A percentile compares a stretch with the other conserved stretches of the same genome.
Evolutionary conservation across 2,329 filamentous ascomycete genomes (phyloP).

Genomic region (Hypoxylon sp.): DNA sequence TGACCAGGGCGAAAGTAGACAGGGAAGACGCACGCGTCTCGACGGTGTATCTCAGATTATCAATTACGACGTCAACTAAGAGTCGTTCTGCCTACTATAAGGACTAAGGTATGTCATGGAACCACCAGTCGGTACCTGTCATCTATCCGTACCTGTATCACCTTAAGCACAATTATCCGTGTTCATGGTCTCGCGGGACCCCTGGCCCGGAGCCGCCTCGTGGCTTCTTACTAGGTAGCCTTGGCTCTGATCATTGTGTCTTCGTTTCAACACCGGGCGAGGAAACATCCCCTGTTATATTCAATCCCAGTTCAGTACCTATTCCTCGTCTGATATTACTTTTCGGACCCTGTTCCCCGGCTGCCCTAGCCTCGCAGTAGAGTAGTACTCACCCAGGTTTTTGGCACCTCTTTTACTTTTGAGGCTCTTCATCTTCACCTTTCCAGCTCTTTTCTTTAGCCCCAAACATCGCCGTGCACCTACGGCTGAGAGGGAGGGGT

Average conservation of each 20-base stretch:
- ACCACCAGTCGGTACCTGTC: constrained; percentile 27
- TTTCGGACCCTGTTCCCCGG: constrained; percentile 25
- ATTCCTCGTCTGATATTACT: constrained; percentile 33
- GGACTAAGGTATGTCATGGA: constrained; percentile 40
- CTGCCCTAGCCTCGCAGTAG: constrained; percentile 34
- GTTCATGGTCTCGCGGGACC: constrained; percentile 36
- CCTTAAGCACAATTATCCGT: constrained; percentile 31
- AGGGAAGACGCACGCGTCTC: constrained; percentile 33
- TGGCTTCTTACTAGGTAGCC: constrained; percentile 21
- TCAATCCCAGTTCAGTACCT: constrained; percentile 23
- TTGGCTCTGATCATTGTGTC: constrained; percentile 27
- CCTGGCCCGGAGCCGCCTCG: constrained; percentile 39
- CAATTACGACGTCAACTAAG: constrained; percentile 40
- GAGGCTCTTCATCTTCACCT: constrained; percentile 31
- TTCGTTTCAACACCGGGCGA: constrained; percentile 34
- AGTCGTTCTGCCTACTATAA: constrained; percentile 23
- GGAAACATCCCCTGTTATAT: constrained; percentile 27
- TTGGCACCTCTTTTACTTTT: constrained; percentile 33
- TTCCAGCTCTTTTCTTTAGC: constrained; percentile 31
- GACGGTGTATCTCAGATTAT: constrained; percentile 50
- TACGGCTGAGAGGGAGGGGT: constrained; percentile 32
- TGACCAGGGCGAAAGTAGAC: constrained; percentile 19
- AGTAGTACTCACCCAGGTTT: constrained; percentile 38
- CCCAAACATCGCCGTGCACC: constrained; percentile 17
- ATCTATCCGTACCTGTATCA: constrained; percentile 18